A percentile compares a stretch with the other conserved stretches of the same genome.
These are phyloP conservation scores for Rhizophora mangle DNA, from an alignment of 345 rosid genomes.

Conservation along the genomic window DNA sequence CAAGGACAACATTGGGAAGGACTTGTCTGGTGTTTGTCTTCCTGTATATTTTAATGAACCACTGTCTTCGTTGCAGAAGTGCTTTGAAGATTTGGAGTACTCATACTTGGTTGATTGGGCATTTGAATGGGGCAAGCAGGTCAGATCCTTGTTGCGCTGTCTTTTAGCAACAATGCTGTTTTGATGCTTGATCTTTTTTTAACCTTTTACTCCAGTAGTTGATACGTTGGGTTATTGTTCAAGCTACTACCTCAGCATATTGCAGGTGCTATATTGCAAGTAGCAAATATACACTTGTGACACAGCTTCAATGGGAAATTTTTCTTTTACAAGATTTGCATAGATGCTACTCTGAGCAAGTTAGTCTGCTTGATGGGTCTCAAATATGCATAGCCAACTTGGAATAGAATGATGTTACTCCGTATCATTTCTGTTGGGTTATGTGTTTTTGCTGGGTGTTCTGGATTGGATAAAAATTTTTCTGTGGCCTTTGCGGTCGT, in stretches of 20 bases:
- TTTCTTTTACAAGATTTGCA: background rate
- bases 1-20: constrained; percentile 97
- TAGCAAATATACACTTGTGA: background rate
- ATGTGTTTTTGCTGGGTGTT: background rate
- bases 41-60: constrained; percentile 98
- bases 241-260: constrained; percentile 7
- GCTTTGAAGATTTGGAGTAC: constrained; percentile 98
- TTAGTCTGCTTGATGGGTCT: background rate
- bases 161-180: constrained; percentile 31
- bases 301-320: background rate
- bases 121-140: constrained; percentile 97
- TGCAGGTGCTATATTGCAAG: constrained; percentile 2
- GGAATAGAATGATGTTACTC: too few relatives aligned
- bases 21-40: constrained; percentile 97
- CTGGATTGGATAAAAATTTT: constrained; percentile 8
- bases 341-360: background rate
- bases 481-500: background rate
- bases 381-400: background rate
- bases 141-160: constrained; percentile 42
- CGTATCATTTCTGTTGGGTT: background rate
- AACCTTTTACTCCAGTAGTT: constrained; percentile 21
- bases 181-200: constrained; percentile 33
- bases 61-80: constrained; percentile 93
- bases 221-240: constrained; percentile 10
- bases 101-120: constrained; percentile 90